These are phyloP conservation scores for Cryptosporidium canis DNA, from an alignment of 169 alveolate genomes.

Conservation along the genomic window DNA sequence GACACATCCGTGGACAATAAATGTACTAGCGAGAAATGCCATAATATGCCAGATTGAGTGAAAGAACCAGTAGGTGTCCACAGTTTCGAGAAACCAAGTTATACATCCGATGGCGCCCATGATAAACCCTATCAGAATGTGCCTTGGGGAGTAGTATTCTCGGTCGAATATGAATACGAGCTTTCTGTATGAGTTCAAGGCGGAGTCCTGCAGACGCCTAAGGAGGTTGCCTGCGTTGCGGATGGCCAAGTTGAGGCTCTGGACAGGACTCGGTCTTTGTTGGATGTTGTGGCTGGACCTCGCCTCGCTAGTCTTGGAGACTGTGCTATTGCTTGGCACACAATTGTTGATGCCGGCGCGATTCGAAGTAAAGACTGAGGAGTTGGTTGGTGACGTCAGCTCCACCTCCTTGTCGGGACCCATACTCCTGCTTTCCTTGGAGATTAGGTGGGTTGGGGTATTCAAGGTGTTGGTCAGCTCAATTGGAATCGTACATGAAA, in stretches of 20 bases:
- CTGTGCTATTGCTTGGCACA: neutral
- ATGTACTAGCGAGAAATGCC: conserved; percentile 63
- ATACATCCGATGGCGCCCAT: conserved; percentile 42
- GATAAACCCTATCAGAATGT: conserved; percentile 25
- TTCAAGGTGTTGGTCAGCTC: conserved; percentile 34
- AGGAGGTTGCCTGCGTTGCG: neutral
- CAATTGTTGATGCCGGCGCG: neutral
- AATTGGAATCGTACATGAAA: conserved; percentile 45
- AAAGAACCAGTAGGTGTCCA: conserved; percentile 60
- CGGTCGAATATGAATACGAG: conserved; percentile 19
- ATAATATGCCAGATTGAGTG: conserved; percentile 64
- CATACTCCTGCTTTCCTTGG: neutral
- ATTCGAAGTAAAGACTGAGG: neutral
- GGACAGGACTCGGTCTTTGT: neutral
- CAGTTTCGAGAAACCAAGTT: conserved; percentile 70
- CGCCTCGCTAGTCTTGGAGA: conserved; percentile 2
- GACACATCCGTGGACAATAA: conserved; percentile 47
- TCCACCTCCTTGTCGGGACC: neutral
- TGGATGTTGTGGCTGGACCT: neutral
- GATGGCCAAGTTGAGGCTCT: neutral
- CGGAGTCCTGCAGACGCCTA: neutral
- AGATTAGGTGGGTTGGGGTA: conserved; percentile 25
- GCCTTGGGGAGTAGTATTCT: conserved; percentile 49
- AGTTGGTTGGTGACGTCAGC: neutral
- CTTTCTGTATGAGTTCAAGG: neutral